Evolutionary conservation across 2,329 filamentous ascomycete species (phyloP).

Genomic region (Neofusicoccum sp.): DNA sequence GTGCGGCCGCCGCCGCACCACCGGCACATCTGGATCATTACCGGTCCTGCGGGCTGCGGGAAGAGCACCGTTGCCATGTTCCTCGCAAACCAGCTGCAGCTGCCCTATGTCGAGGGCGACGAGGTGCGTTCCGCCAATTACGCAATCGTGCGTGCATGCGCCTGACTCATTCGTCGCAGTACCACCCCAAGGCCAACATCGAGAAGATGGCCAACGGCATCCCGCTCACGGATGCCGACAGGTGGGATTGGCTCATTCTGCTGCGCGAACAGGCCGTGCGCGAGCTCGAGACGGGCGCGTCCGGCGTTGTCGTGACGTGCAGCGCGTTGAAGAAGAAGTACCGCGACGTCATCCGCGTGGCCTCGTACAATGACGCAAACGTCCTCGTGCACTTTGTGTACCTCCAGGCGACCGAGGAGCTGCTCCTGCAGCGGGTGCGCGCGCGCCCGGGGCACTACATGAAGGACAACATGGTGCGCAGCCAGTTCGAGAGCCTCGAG

Average conservation of each 20-base stretch:
- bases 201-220: slow-evolving; percentile 86
- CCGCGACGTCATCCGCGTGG: slow-evolving; percentile 65
- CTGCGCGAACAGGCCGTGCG: slow-evolving; percentile 47
- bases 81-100: slow-evolving; percentile 42
- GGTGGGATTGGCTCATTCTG: slow-evolving; percentile 87
- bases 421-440: slow-evolving; percentile 72
- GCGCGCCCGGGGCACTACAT: slow-evolving; percentile 85
- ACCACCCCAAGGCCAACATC: slow-evolving; percentile 50
- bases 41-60: slow-evolving; percentile 54
- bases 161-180: slow-evolving; percentile 32
- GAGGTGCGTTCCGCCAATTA: slow-evolving; percentile 37
- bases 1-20: slow-evolving; percentile 31
- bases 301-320: slow-evolving; percentile 88
- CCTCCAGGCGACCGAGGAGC: slow-evolving; percentile 72
- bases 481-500: slow-evolving; percentile 87
- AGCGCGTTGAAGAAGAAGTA: slow-evolving; percentile 97
- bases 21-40: slow-evolving; percentile 53
- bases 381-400: slow-evolving; percentile 82
- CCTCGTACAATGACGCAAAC: slow-evolving; percentile 45
- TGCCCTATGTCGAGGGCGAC: slow-evolving; percentile 53
- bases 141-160: neutral
- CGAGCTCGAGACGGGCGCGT: slow-evolving; percentile 33
- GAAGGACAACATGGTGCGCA: slow-evolving; percentile 92
- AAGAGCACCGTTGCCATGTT: slow-evolving; percentile 53
- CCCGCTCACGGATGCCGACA: slow-evolving; percentile 86